Conservation (phyloP, 192 early-diverging fungal species). For the Umbelopsis sp. region DNA sequence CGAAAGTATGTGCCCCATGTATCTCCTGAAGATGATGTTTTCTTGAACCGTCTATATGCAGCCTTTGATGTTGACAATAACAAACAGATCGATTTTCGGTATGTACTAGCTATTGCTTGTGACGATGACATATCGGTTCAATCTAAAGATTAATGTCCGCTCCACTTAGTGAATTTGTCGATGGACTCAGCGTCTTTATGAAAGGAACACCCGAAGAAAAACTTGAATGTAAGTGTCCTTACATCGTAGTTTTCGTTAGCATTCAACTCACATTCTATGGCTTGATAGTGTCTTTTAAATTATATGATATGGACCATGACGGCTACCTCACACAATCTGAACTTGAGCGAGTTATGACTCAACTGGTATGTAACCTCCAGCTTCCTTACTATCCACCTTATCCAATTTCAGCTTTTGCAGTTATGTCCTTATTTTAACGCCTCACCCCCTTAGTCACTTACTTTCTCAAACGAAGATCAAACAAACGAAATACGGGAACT, state of each 20-base stretch:
- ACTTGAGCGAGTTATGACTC: constrained; percentile 68
- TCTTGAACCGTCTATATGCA: constrained; percentile 75
- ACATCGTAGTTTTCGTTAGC: background rate
- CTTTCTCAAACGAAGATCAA: constrained; percentile 67
- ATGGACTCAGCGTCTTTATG: constrained; percentile 75
- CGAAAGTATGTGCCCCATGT: constrained; percentile 56
- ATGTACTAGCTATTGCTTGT: constrained; percentile 32
- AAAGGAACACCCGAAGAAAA: constrained; percentile 79
- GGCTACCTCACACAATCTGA: constrained; percentile 75
- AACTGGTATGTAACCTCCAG: constrained; percentile 60
- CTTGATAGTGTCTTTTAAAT: constrained; percentile 68
- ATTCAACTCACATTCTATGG: background rate
- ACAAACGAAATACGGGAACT: constrained; percentile 62
- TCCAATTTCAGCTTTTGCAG: background rate
- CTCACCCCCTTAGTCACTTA: constrained; percentile 20
- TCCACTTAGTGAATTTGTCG: constrained; percentile 50
- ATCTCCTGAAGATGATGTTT: constrained; percentile 64
- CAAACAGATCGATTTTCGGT: constrained; percentile 63
- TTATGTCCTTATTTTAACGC: background rate
- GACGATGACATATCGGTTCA: background rate
- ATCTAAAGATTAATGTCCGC: constrained; percentile 27
- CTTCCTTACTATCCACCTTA: background rate
- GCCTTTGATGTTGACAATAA: constrained; percentile 76
- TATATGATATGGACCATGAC: constrained; percentile 80
- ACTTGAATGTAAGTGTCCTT: constrained; percentile 59